A percentile compares a stretch with the other conserved stretches of the same genome.
Evolutionary conservation across 2,329 filamentous ascomycete genomes (phyloP).

Genomic region (Sporothrix sp.): DNA sequence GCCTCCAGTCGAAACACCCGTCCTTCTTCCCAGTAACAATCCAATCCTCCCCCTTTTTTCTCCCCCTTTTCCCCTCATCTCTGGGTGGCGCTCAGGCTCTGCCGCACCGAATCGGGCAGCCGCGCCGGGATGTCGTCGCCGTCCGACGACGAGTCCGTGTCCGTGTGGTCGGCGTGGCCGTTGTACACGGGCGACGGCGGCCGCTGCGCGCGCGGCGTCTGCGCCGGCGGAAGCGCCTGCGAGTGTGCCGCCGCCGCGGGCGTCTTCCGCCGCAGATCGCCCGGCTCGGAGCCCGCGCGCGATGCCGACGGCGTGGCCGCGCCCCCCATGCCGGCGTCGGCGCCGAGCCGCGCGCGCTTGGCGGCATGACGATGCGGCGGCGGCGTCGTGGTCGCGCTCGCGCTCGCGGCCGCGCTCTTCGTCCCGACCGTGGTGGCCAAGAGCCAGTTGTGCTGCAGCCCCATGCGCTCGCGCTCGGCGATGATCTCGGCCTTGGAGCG

Average conservation of each 20-base stretch:
- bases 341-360: neutral
- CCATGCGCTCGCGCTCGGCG: conserved; percentile 32
- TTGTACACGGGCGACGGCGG: neutral
- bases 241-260: neutral
- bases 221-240: neutral
- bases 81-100: conserved; percentile 18
- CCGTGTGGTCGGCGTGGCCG: conserved; percentile 26
- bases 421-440: no score
- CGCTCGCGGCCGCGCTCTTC: neutral
- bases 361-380: no score
- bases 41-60: no score
- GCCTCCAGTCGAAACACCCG: no score
- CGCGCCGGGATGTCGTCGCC: conserved; percentile 27
- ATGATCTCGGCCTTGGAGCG: conserved; percentile 39
- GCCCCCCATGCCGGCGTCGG: no score
- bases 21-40: no score
- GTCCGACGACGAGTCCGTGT: conserved; percentile 24
- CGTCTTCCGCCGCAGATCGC: neutral
- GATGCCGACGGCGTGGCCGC: no score
- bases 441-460: no score
- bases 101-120: conserved; percentile 24
- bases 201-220: neutral
- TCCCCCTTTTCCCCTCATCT: neutral
- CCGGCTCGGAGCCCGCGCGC: neutral
- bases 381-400: no score